Conservation (phyloP, 2,329 filamentous ascomycete species). For the Periconia macrospinosa region DNA sequence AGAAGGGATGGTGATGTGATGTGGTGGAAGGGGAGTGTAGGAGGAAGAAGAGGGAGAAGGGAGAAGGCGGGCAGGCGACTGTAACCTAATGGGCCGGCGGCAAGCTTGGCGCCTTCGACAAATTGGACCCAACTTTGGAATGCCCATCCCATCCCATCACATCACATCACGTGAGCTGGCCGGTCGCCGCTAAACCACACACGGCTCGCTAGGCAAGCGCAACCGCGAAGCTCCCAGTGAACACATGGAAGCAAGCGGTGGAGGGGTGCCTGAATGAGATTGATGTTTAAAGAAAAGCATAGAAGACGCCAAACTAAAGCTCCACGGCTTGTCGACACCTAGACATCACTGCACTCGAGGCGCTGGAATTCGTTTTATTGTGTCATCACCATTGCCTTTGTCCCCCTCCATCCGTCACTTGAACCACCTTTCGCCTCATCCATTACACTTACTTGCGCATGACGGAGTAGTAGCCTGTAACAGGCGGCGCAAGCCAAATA, state of each 20-base stretch:
- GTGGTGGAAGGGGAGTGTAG: constrained; percentile 21
- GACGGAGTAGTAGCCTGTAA: constrained; percentile 21
- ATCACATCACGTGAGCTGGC: neutral
- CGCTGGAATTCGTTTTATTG: neutral
- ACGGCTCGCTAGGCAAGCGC: neutral
- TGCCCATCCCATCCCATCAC: no score
- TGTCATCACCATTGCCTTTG: neutral
- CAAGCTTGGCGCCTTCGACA: neutral
- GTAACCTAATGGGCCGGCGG: constrained; percentile 16
- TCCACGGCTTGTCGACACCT: neutral
- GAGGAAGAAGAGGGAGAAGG: constrained; percentile 23
- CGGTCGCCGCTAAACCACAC: constrained; percentile 18
- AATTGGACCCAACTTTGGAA: no score
- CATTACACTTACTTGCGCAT: constrained; percentile 17
- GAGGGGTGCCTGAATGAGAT: neutral
- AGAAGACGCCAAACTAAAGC: constrained; percentile 1
- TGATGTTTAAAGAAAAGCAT: neutral
- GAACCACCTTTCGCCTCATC: neutral
- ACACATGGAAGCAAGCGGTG: neutral
- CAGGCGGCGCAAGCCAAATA: constrained; percentile 25
- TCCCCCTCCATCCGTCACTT: neutral
- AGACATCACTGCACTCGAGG: neutral
- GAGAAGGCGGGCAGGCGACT: constrained; percentile 16
- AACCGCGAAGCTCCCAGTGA: constrained; percentile 5
- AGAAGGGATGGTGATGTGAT: constrained; percentile 9